Evolutionary conservation across 805 yeast genomes (phyloP).

Genomic region (Zygoascus ofunaensis): DNA sequence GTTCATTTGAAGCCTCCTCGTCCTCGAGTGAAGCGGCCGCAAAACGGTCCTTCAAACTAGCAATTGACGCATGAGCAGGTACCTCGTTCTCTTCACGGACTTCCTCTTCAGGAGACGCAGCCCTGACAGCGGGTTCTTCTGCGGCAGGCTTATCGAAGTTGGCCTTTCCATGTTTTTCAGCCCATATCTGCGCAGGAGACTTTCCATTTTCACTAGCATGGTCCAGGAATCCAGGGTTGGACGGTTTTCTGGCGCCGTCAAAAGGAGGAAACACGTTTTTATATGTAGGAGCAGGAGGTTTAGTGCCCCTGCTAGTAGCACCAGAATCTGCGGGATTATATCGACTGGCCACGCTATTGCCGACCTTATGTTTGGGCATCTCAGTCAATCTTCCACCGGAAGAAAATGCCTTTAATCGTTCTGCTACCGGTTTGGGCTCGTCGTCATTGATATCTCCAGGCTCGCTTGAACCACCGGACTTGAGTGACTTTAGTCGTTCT

Average conservation of each 20-base stretch:
- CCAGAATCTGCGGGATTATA: slow-evolving; percentile 25
- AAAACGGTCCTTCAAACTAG: slow-evolving; percentile 5
- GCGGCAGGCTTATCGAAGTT: slow-evolving; percentile 24
- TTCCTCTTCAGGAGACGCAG: slow-evolving; percentile 12
- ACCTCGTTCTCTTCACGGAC: slow-evolving; percentile 6
- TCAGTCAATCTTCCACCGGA: slow-evolving; percentile 47
- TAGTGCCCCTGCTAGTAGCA: slow-evolving; percentile 28
- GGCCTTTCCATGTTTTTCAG: slow-evolving; percentile 67
- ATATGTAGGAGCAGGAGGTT: slow-evolving; percentile 23
- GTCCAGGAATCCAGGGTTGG: slow-evolving; percentile 34
- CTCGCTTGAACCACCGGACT: background rate
- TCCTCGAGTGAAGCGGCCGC: slow-evolving; percentile 7
- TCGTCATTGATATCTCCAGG: slow-evolving; percentile 15
- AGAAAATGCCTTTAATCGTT: slow-evolving; percentile 28
- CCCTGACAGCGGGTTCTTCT: slow-evolving; percentile 19
- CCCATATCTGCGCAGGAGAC: slow-evolving; percentile 95
- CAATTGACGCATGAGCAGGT: background rate
- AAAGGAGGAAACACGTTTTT: background rate
- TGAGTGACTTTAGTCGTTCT: slow-evolving; percentile 21
- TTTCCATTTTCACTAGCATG: slow-evolving; percentile 67
- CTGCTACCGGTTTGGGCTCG: slow-evolving; percentile 21
- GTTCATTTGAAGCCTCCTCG: slow-evolving; percentile 3
- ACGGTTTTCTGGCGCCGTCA: slow-evolving; percentile 25
- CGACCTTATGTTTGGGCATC: slow-evolving; percentile 54
- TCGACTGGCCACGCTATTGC: slow-evolving; percentile 20